Evolutionary conservation across 495 filamentous ascomycete species (phyloP), one percentile per base, ranked within the genome.

Genomic region (Staphylotrichum tortipilum): DNA sequence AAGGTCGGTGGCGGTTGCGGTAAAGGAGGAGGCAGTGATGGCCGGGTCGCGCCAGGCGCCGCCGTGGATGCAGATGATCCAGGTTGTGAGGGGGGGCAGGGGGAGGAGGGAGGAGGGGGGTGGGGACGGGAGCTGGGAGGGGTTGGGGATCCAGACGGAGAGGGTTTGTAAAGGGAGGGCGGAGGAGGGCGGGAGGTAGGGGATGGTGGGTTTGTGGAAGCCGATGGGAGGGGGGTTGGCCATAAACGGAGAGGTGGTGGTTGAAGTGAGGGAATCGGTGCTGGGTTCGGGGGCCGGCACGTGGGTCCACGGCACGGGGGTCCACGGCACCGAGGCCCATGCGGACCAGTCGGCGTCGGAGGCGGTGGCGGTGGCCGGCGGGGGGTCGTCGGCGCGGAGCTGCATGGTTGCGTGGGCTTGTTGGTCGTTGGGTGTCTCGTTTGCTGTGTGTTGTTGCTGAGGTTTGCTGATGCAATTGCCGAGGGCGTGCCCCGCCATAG

Each of bases 31-130:
- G 7, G 68, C 51, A 15, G 78, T 66, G 44, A 82, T 64, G 39
- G 61, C 63, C 38, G 88, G 88, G 59, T 94, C 89, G 49, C 86
- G 79, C 86, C 87, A 95, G 58, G 85, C 89, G 58, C 89, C 89
- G 57, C 90, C 88, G 69, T 94, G 90, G 63, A 95, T 83, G 68
- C 80, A 89, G 57, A 84, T 80, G 30, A 65, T 18, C 49, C 51
- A 60, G 9, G 34, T 37, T n/a, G 36, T 35, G 43, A 35, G 26
- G 3, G 44, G 19, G 8, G 28, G 2, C 49, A 47, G 29, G 56
- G 43, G 47, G 42, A 44, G 31, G 38, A 12, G 1, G 49, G n/a
- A 14, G 44, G 12, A 0, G 44, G 44, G 9, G 42, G 7, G 15
- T 36, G 42, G 39, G 8, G 6, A 31, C 28, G 11, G n/a, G 9